Conservation (phyloP, 805 yeast genomes). For the Metschnikowia arizonensis region DNA sequence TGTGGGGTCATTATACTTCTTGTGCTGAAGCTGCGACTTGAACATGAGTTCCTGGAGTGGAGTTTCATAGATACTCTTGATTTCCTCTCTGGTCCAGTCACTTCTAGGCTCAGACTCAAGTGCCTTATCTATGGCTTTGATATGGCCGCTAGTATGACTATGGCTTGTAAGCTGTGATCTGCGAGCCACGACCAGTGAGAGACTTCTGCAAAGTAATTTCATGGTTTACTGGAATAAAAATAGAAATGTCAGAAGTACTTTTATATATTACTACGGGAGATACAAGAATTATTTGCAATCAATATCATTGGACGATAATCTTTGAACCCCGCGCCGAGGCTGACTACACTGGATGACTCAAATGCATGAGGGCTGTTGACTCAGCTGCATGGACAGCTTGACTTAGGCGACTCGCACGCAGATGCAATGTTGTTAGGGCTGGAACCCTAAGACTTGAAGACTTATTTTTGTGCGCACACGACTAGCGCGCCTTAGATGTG, state of each 20-base stretch:
- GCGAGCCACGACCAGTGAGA: not conserved
- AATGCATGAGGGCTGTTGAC: conserved; percentile 3
- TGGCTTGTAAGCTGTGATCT: not conserved
- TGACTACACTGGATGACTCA: not conserved
- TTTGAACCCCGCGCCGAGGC: not conserved
- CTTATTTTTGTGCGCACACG: conserved; percentile 6
- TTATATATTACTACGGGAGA: not conserved
- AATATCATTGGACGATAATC: not conserved
- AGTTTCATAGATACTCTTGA: conserved; percentile 56
- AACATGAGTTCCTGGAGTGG: conserved; percentile 61
- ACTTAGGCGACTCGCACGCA: not conserved
- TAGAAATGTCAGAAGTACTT: not conserved
- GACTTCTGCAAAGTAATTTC: not conserved
- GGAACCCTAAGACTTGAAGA: conserved; percentile 6
- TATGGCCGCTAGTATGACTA: not conserved
- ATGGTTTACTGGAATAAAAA: not conserved
- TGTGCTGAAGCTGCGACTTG: conserved; percentile 61
- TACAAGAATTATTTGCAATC: not conserved
- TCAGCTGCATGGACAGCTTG: conserved; percentile 1
- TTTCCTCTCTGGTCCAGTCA: conserved; percentile 59
- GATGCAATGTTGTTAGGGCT: conserved; percentile 8
- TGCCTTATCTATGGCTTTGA: conserved; percentile 5
- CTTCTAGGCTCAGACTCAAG: conserved; percentile 15
- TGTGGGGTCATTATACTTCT: conserved; percentile 61
- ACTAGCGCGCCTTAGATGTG: conserved; percentile 3